Evolutionary conservation across 805 yeast species (phyloP).

Genomic region (Wickerhamiella lipophila): DNA sequence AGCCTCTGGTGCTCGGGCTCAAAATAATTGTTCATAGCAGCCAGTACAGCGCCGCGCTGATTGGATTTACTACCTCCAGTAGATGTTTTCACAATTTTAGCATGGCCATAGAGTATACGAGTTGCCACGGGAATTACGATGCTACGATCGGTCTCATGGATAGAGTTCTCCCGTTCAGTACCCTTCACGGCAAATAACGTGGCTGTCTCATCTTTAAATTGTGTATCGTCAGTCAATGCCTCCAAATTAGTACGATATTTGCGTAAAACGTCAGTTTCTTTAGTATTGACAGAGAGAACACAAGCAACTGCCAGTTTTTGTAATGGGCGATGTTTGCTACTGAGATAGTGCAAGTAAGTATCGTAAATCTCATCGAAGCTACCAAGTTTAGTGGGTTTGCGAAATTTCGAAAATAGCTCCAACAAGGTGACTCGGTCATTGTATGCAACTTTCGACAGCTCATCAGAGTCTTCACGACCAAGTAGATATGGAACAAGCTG

Average conservation of each 20-base stretch:
- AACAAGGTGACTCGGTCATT: constrained; percentile 34
- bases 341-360: constrained; percentile 43
- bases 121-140: constrained; percentile 58
- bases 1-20: constrained; percentile 36
- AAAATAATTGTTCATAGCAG: constrained; percentile 27
- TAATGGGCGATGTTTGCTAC: constrained; percentile 45
- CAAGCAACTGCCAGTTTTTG: constrained; percentile 66
- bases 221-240: constrained; percentile 66
- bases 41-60: constrained; percentile 37
- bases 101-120: constrained; percentile 75
- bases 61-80: constrained; percentile 61
- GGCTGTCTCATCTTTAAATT: constrained; percentile 74
- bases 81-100: constrained; percentile 43
- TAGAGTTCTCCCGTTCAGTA: constrained; percentile 34
- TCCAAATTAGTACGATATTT: constrained; percentile 62
- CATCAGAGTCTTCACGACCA: constrained; percentile 22
- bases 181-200: constrained; percentile 35
- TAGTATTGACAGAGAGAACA: constrained; percentile 50
- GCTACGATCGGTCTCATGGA: constrained; percentile 50
- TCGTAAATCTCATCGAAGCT: constrained; percentile 42
- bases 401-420: constrained; percentile 51
- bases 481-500: constrained; percentile 46
- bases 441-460: constrained; percentile 12
- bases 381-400: constrained; percentile 43
- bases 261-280: constrained; percentile 31